Evolutionary conservation across 192 early-diverging fungal genomes (phyloP).

Genomic region (Entophlyctis helioformis): DNA sequence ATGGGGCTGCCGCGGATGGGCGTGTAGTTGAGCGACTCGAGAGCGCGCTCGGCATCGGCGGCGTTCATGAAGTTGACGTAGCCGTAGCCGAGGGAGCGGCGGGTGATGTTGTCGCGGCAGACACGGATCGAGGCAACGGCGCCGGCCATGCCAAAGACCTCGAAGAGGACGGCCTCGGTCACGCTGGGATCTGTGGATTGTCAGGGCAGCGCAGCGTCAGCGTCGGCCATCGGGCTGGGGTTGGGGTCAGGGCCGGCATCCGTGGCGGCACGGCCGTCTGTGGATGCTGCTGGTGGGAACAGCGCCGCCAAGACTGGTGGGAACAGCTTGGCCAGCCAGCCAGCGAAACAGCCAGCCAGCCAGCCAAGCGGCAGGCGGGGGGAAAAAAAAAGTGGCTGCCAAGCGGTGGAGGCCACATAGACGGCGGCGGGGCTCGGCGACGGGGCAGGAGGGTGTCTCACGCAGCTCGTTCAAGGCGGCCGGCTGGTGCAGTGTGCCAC

Average conservation of each 20-base stretch:
- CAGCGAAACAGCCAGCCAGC: too few relatives aligned
- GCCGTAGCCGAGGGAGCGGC: slow-evolving; percentile 90
- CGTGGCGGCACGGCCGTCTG: too few relatives aligned
- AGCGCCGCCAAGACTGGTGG: too few relatives aligned
- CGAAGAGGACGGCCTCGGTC: slow-evolving; percentile 94
- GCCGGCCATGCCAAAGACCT: slow-evolving; percentile 91
- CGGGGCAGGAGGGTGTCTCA: neutral
- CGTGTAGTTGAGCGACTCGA: slow-evolving; percentile 93
- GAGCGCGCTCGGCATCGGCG: slow-evolving; percentile 77
- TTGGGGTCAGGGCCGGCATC: too few relatives aligned
- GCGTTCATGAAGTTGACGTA: slow-evolving; percentile 98
- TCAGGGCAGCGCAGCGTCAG: too few relatives aligned
- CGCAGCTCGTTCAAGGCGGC: neutral
- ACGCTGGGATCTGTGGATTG: slow-evolving; percentile 64
- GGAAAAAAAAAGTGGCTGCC: too few relatives aligned
- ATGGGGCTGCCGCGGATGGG: slow-evolving; percentile 87
- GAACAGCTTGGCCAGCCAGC: too few relatives aligned
- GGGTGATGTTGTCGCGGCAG: slow-evolving; percentile 94
- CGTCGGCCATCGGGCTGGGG: too few relatives aligned
- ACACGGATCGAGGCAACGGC: slow-evolving; percentile 96
- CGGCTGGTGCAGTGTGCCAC: too few relatives aligned
- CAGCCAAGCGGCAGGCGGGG: too few relatives aligned
- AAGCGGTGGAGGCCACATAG: neutral
- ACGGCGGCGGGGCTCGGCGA: neutral
- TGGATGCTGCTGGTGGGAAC: too few relatives aligned